Conservation (phyloP, 2,329 filamentous ascomycete species). For the Diaporthe sp. region DNA sequence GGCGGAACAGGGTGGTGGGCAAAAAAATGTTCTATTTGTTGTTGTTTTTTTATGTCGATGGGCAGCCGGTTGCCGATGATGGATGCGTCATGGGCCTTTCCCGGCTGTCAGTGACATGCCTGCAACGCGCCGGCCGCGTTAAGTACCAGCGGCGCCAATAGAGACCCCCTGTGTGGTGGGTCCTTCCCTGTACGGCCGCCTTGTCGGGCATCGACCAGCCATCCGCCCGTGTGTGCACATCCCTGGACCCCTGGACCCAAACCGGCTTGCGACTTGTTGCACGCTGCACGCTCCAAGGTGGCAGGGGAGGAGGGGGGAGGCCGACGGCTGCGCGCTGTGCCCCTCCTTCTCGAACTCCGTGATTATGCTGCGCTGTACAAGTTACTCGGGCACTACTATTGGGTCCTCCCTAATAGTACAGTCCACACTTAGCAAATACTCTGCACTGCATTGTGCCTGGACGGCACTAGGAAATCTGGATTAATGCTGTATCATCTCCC, state of each 20-base stretch:
- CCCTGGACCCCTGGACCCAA: slow-evolving; percentile 25
- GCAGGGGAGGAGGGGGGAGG: neutral
- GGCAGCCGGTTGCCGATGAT: neutral
- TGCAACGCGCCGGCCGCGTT: slow-evolving; percentile 28
- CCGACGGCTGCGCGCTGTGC: too few relatives aligned
- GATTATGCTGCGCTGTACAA: slow-evolving; percentile 2
- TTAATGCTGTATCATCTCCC: slow-evolving; percentile 36
- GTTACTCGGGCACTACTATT: slow-evolving; percentile 1
- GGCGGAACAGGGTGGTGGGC: neutral
- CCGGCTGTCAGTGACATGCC: slow-evolving; percentile 20
- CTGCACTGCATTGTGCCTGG: slow-evolving; percentile 23
- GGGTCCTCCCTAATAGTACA: neutral
- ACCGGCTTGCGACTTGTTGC: slow-evolving; percentile 21
- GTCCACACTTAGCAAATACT: neutral
- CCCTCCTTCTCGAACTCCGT: neutral
- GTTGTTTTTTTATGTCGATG: neutral
- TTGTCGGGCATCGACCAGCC: slow-evolving; percentile 28
- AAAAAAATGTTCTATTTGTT: slow-evolving; percentile 6
- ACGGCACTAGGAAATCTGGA: slow-evolving; percentile 24
- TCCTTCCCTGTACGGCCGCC: slow-evolving; percentile 21
- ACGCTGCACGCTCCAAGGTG: neutral
- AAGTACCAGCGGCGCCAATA: neutral
- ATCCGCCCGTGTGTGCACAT: neutral
- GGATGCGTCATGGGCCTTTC: slow-evolving; percentile 20
- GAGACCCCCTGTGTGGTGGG: neutral